A percentile compares a stretch with the other conserved stretches of the same genome.
phyloP scores from a whole-genome alignment of 2,329 filamentous ascomycete species.

The Chaetomiaceae sp. region DNA sequence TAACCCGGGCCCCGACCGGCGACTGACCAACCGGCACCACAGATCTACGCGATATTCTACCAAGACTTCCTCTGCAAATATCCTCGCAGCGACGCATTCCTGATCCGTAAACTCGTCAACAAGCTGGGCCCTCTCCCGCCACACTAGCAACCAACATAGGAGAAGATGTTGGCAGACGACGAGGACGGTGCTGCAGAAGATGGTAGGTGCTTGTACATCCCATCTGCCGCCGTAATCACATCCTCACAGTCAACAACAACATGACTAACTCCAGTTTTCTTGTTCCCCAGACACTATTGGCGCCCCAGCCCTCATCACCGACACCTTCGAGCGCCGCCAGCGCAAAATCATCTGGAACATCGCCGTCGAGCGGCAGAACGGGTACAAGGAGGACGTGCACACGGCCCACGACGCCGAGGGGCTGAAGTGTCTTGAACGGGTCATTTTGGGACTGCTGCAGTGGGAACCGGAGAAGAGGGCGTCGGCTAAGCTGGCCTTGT shows the following conservation, averaged over 20 bases:
- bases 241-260: not conserved
- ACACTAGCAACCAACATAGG: not conserved
- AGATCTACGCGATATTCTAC: not conserved
- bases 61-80: not conserved
- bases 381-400: not conserved
- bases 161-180: not conserved
- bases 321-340: not conserved
- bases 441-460: not conserved
- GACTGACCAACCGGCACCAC: not conserved
- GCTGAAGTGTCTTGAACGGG: not conserved
- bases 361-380: not conserved
- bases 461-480: not conserved
- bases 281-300: not conserved
- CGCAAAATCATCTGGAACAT: not conserved
- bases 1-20: too few relatives aligned
- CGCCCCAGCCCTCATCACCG: not conserved
- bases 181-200: not conserved
- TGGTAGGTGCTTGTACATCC: too few relatives aligned
- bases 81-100: not conserved
- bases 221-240: too few relatives aligned
- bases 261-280: too few relatives aligned
- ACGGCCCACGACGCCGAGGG: not conserved
- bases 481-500: not conserved
- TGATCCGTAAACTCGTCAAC: not conserved
- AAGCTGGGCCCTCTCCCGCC: not conserved